These are phyloP conservation scores for Zarea fungicola DNA, from an alignment of 2,329 filamentous ascomycete genomes.

Conservation along the genomic window DNA sequence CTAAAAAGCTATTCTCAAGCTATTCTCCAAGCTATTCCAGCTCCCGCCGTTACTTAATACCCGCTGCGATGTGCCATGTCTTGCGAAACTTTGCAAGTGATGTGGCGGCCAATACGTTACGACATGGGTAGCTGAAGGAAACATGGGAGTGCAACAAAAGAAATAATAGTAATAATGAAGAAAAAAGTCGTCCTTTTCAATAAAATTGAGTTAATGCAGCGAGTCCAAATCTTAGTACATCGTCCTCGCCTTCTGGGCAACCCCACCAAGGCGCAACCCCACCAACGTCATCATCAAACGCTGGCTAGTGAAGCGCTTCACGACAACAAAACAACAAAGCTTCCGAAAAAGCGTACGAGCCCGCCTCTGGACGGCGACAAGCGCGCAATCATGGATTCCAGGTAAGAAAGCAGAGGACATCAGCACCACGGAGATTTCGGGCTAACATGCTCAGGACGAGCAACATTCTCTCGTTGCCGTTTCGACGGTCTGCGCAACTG, in stretches of 20 bases:
- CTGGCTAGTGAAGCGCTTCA: neutral
- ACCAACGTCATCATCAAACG: conserved; percentile 9
- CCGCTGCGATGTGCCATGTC: too few relatives aligned
- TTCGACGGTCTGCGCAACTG: conserved; percentile 76
- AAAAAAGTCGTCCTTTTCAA: too few relatives aligned
- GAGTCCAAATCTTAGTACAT: neutral
- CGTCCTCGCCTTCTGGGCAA: neutral
- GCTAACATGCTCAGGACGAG: conserved; percentile 22
- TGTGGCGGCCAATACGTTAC: too few relatives aligned
- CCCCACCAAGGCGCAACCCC: conserved; percentile 9
- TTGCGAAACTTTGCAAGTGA: too few relatives aligned
- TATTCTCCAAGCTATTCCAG: too few relatives aligned
- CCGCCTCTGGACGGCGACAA: conserved; percentile 2
- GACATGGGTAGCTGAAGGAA: too few relatives aligned
- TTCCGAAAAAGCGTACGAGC: neutral
- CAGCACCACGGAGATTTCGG: too few relatives aligned
- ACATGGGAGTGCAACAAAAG: too few relatives aligned
- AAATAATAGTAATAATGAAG: too few relatives aligned
- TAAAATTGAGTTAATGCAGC: too few relatives aligned
- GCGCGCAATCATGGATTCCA: conserved; percentile 9
- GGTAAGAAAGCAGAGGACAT: neutral
- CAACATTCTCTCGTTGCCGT: conserved; percentile 75
- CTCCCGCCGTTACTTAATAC: too few relatives aligned
- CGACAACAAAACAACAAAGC: neutral
- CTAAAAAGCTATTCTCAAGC: too few relatives aligned